phyloP scores from a whole-genome alignment of 208 protist genomes.

The Angomonas desouzai region DNA sequence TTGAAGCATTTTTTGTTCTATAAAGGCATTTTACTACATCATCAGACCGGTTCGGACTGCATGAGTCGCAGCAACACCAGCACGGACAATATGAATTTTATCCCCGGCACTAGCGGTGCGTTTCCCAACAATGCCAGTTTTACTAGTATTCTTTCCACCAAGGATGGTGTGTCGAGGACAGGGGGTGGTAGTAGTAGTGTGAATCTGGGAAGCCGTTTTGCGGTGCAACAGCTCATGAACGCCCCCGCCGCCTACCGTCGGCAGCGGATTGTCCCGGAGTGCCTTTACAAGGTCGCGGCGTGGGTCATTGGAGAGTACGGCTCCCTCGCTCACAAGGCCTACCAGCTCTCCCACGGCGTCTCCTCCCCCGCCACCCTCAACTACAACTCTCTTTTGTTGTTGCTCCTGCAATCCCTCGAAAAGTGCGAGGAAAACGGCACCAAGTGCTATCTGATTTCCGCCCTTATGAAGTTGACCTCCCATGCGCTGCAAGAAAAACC shows the following conservation, averaged over 20 bases:
- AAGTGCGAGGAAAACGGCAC: constrained; percentile 28
- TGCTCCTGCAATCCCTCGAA: constrained; percentile 65
- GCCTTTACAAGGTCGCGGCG: constrained; percentile 62
- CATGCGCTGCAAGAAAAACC: background rate
- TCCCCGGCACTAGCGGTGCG: too few relatives aligned
- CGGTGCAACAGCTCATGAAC: background rate
- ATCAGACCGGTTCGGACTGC: background rate
- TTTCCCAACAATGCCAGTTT: background rate
- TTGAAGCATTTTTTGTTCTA: constrained; percentile 7
- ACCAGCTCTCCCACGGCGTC: background rate
- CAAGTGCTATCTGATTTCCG: constrained; percentile 65
- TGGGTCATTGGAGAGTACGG: constrained; percentile 95
- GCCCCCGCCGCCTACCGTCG: background rate
- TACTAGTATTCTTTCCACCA: background rate
- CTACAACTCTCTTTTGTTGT: background rate
- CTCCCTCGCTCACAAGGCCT: constrained; percentile 58
- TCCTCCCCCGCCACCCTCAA: background rate
- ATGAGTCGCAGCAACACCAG: background rate
- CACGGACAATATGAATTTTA: background rate
- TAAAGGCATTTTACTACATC: background rate
- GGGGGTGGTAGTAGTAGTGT: background rate
- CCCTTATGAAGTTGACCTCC: constrained; percentile 59
- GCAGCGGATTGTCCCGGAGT: constrained; percentile 29
- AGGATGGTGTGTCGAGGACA: background rate
- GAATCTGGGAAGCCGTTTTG: background rate